Base-by-base conservation (phyloP, 2,329 filamentous ascomycete species). In the Esteya vermicola region DNA sequence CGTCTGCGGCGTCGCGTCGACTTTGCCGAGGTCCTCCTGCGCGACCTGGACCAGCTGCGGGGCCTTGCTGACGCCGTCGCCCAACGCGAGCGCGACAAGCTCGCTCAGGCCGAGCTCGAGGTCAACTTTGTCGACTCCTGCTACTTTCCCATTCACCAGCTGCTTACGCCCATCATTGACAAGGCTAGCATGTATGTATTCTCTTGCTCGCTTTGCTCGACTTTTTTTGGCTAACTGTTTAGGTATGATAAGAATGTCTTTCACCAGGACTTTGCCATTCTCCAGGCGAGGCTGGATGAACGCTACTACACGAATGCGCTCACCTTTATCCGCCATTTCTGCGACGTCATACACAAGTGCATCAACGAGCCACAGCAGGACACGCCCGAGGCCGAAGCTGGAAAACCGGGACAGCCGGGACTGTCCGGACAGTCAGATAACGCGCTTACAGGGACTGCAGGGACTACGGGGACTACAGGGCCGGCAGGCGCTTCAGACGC, bases 121-220 rank as follows among this genome's bases (percentile, higher is more conserved):
- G 76, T 76, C 49, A 76, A 79, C 44, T 79, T 94, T 52, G 74
- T 96, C 23, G 82, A 96, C 55, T 81, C 75, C 27, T 81, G 93
- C 50, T 98, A 96, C 60, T 95, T 96, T 49, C 91, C 91, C 1
- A 75, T 95, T 13, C 72, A 79, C 41, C 78, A 78, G 50, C 62
- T 93, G 38, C 69, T 98, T 19, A 72, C 70, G 52, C 81, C 84
- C 4, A 79, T 91, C 22, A 65, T 95, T 37, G 80, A 86, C 31
- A 85, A 81, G 59, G 85, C 85, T 9, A 70, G 83, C 52, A 67
- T 67, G 85, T 95, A 72, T 75, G 86, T 75, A 41, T 22, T 33
- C 28, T 26, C 30, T 9, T 31, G 10, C 6, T n/a, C n/a, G n/a
- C n/a, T n/a, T n/a, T n/a, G n/a, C 32, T 36, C 1, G 25, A 18